Conservation (phyloP, 345 rosid species). For the rapeseed (Brassica napus) region DNA sequence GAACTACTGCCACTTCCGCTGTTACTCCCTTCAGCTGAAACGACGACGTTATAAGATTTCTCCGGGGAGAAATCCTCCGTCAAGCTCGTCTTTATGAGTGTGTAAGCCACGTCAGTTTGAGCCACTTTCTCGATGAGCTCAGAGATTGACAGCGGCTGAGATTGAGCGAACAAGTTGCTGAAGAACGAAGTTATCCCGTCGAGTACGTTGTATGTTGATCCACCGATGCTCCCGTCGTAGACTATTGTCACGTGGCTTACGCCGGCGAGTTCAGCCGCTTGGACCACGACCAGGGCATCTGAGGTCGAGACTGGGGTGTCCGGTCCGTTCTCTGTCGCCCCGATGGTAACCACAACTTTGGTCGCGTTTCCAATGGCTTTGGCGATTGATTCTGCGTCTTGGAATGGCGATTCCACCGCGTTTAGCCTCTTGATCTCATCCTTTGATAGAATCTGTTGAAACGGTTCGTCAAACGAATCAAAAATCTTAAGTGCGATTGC, state of each 20-base stretch:
- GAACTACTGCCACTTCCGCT: conserved; percentile 48
- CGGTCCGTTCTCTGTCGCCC: conserved; percentile 76
- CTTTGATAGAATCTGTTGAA: conserved; percentile 69
- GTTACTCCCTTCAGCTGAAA: conserved; percentile 68
- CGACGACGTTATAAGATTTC: conserved; percentile 76
- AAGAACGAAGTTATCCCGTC: conserved; percentile 83
- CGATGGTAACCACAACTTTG: conserved; percentile 82
- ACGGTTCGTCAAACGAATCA: conserved; percentile 12
- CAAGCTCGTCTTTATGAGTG: conserved; percentile 75
- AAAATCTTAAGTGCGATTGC: conserved; percentile 7
- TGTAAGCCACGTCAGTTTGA: conserved; percentile 69
- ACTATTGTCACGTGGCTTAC: conserved; percentile 83
- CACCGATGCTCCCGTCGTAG: conserved; percentile 50
- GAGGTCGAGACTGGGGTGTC: conserved; percentile 55
- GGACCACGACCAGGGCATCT: conserved; percentile 73
- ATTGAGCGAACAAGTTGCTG: conserved; percentile 65
- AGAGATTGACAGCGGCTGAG: conserved; percentile 56
- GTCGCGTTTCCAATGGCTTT: conserved; percentile 97
- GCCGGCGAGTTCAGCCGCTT: conserved; percentile 83
- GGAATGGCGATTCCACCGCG: conserved; percentile 76
- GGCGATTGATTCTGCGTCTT: conserved; percentile 75
- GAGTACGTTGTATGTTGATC: conserved; percentile 71
- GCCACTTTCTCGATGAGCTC: conserved; percentile 71
- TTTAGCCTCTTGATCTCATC: conserved; percentile 78
- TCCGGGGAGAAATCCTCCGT: conserved; percentile 82